Evolutionary conservation across 2,329 filamentous ascomycete genomes (phyloP).

Genomic region (Fusarium sambucinum): DNA sequence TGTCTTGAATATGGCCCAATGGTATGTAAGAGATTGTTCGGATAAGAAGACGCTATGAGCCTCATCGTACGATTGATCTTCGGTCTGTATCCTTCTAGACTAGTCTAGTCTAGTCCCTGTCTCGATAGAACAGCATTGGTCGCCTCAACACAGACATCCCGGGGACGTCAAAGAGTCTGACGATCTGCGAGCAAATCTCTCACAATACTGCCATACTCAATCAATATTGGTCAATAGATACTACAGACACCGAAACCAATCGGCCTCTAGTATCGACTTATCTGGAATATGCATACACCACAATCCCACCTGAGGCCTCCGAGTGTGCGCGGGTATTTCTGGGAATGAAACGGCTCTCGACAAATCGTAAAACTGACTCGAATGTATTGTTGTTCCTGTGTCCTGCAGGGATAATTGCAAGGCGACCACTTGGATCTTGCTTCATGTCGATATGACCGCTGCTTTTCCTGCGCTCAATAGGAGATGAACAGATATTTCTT

Average conservation of each 20-base stretch:
- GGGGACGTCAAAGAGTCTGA: neutral
- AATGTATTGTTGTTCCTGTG: neutral
- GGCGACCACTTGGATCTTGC: neutral
- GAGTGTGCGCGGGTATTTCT: neutral
- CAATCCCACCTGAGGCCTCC: neutral
- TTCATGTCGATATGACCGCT: neutral
- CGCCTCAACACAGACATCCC: neutral
- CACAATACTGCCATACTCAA: neutral
- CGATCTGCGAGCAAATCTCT: neutral
- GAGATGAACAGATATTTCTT: too few species aligned
- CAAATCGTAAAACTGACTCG: neutral
- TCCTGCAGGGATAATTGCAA: neutral
- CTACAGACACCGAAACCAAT: neutral
- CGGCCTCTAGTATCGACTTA: neutral
- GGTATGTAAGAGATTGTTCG: neutral
- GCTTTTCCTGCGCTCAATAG: neutral
- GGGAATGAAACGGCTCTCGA: neutral
- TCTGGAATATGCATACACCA: neutral
- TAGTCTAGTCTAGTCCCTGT: neutral
- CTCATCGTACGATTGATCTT: constrained; percentile 4
- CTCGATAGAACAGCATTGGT: neutral
- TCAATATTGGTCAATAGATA: neutral
- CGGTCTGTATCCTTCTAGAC: neutral
- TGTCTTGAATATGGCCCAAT: neutral
- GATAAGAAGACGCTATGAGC: neutral